Base-by-base conservation (phyloP, 768 basidiomycete genomes). In the Podaxis sp. region DNA sequence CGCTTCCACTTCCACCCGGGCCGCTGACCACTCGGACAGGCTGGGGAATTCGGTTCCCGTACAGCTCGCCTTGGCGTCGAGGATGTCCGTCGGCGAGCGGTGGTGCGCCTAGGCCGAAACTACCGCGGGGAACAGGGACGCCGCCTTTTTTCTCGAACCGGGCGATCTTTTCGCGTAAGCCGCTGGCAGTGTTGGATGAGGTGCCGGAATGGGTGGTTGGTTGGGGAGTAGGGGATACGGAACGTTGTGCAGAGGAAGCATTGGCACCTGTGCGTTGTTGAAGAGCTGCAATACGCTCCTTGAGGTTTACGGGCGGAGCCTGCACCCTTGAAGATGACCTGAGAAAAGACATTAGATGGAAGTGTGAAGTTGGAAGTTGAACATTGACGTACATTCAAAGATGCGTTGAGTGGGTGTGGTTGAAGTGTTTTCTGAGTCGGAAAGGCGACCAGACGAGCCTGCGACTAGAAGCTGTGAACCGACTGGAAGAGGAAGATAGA, bases 281-380 rank as follows among this genome's bases (percentile, higher is more conserved):
- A 54, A 93, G 78, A 28, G 90, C 90, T 17, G 91, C 91, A 65
- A 93, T 93, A 58, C 91, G 88, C 67, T 93, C 91, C 75, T 87
- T 91, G 70, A 93, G 84, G 72, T 88, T 90, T 56, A 77, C 78
- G 48, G 73, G 72, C 37, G 76, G 75, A 51, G 72, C 57, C 67
- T 75, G 72, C 13, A 73, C 56, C 55, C 68, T 74, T 38, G 77
- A 70, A 58, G 69, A 74, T 26, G 74, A 68, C 71, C 71, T 72
- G 53, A 46, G 56, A 41, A 40, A 30, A 28, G 36, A 48, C 30
- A 51, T 49, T 28, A 17, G 17, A 12, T 17, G 26, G 58, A 38
- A n/a, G 36, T 33, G 20, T n/a, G 20, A 37, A 54, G 54, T 38
- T 44, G 1, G 4, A 3, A 26, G 28, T 26, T 55, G 30, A 20